Percentiles rank a stretch among this genome's conserved stretches.
phyloP scores from a whole-genome alignment of 768 basidiomycete genomes.

The Trametes gibbosa region DNA sequence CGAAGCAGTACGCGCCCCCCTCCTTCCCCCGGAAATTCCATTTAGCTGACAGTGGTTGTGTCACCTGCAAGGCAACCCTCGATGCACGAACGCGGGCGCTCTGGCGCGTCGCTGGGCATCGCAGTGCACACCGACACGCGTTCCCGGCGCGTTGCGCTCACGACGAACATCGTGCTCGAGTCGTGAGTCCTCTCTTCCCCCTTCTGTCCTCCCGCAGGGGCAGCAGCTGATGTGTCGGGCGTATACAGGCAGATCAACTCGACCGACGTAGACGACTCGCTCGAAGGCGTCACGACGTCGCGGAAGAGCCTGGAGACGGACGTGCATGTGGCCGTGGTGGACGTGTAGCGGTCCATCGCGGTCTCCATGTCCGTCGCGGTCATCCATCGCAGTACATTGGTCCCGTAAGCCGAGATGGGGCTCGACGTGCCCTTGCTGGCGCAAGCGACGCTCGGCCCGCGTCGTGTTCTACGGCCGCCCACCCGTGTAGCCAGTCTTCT shows the following conservation, averaged over 20 bases:
- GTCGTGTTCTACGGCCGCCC: too few relatives aligned
- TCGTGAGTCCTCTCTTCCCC: background rate
- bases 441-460: too few relatives aligned
- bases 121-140: background rate
- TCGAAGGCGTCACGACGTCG: background rate
- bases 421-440: background rate
- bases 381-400: background rate
- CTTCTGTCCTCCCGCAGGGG: background rate
- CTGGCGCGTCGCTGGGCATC: background rate
- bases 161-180: constrained; percentile 5
- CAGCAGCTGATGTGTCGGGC: background rate
- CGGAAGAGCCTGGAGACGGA: background rate
- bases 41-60: background rate
- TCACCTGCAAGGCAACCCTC: background rate
- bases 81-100: background rate
- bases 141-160: constrained; percentile 1
- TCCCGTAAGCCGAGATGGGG: background rate
- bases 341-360: background rate
- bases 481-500: background rate
- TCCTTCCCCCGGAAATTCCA: background rate
- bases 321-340: background rate
- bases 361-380: background rate
- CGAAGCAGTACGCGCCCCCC: background rate
- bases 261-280: background rate
- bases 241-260: background rate